These are phyloP conservation scores for Emergomyces orientalis DNA, from an alignment of 2,329 filamentous ascomycete genomes.

Conservation along the genomic window DNA sequence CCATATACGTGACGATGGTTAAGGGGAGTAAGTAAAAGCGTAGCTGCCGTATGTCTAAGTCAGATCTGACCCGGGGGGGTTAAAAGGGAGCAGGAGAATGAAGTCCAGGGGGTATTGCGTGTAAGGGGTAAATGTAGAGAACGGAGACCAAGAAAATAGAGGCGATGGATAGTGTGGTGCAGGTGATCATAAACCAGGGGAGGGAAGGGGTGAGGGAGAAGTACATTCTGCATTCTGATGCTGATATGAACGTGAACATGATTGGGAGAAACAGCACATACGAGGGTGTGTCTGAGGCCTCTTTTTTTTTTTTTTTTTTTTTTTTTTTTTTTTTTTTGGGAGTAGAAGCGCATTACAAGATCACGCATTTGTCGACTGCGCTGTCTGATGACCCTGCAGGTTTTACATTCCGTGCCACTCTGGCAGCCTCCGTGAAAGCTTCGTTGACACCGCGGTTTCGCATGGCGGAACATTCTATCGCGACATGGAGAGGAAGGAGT, in stretches of 20 bases:
- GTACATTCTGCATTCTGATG: constrained; percentile 8
- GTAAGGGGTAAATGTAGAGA: not conserved
- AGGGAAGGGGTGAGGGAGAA: constrained; percentile 15
- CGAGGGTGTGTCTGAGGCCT: not conserved
- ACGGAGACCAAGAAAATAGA: not conserved
- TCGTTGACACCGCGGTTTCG: constrained; percentile 97
- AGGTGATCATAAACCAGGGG: constrained; percentile 18
- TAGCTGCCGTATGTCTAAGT: constrained; percentile 6
- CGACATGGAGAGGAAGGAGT: not conserved
- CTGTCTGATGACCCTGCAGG: constrained; percentile 27
- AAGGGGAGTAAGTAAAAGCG: not conserved
- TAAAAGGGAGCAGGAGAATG: not conserved
- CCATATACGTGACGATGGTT: not conserved
- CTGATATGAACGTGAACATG: not conserved
- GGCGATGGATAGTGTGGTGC: not conserved
- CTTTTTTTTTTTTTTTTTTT: not conserved
- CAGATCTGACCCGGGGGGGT: not conserved
- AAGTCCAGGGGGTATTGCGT: not conserved
- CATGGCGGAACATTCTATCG: constrained; percentile 88
- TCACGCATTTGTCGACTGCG: constrained; percentile 27
- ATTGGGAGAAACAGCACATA: constrained; percentile 4
- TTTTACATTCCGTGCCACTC: constrained; percentile 64
- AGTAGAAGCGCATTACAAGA: constrained; percentile 25
- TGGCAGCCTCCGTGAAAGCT: constrained; percentile 93
- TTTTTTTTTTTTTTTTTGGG: not conserved